phyloP scores from a whole-genome alignment of 169 alveolate genomes.

The Cytauxzoon felis region DNA sequence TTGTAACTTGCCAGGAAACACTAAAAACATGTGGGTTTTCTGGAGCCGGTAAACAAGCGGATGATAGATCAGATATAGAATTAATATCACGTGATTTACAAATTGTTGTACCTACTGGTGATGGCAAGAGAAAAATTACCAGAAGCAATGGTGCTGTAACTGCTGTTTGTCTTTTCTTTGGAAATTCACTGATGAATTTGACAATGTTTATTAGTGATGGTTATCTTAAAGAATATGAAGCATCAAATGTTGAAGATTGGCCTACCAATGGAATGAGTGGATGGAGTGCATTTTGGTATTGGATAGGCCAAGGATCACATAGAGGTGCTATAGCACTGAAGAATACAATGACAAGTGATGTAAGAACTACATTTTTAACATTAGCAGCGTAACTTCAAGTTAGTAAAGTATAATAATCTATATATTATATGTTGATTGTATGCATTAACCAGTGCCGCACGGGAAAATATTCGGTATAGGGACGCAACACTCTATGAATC shows the following conservation, averaged over 20 bases:
- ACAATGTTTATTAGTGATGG: constrained; percentile 2
- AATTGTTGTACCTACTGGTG: too few species aligned
- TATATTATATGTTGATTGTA: too few species aligned
- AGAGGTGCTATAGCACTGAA: background rate
- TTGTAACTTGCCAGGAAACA: background rate
- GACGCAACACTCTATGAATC: too few species aligned
- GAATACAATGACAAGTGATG: background rate
- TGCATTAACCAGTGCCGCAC: too few species aligned
- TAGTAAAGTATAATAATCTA: background rate
- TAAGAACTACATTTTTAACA: background rate
- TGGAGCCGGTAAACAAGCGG: constrained; percentile 22
- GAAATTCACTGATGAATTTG: background rate
- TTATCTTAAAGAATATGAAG: background rate
- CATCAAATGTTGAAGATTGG: constrained; percentile 6
- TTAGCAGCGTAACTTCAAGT: background rate
- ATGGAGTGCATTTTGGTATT: background rate
- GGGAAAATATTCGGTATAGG: too few species aligned
- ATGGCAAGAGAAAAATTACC: background rate
- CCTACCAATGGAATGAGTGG: constrained; percentile 10
- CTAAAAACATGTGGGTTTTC: background rate
- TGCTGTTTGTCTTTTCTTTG: background rate
- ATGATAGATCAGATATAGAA: too few species aligned
- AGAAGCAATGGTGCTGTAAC: background rate
- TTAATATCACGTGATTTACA: too few species aligned
- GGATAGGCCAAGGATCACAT: background rate